Base-by-base conservation (phyloP, 2,329 filamentous ascomycete genomes). In the Claviceps fusiformis region DNA sequence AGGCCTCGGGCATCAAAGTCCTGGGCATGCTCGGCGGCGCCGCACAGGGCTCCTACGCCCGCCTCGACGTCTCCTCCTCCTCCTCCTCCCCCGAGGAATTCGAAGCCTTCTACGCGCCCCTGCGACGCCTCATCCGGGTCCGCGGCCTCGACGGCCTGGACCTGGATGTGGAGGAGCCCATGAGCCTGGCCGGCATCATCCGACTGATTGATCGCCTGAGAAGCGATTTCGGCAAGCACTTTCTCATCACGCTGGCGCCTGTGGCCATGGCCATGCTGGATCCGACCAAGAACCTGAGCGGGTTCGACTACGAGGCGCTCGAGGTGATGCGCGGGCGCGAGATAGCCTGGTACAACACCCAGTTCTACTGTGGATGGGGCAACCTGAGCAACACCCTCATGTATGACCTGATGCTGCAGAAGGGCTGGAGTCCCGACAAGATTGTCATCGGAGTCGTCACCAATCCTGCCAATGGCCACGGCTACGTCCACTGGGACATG, bases 291-390 rank as follows among this genome's bases (percentile, higher is more conserved):
- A 87, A 89, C 66, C 76, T 95, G 3, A 90, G 85, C 57, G 91
- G 90, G 0, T 95, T 95, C 68, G 79, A 82, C 66, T 95, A 95
- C 68, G 76, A 82, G 48, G 75, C 82, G 11, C 77, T 96, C 2
- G 89, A 95, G 66, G 75, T 77, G 11, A 76, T 81, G 67, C 75
- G 81, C 6, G 84, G 85, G 0, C 69, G 68, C 17, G 77, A 85
- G 47, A 86, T 95, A 33, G 76, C 78, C 3, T 96, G 89, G 82
- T 95, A 95, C 68, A 95, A 95, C 65, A 78, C 85, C 6, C 91
- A 96, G 65, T 95, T 95, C 70, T 96, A 96, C 75, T 93, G 87
- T 65, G 89, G 89, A 1, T 96, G 89, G 84, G 89, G 89, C 9
- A 75, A 76, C 60, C 71, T 76, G 57, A 67, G 63, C 49, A 73